A percentile compares a stretch with the other conserved stretches of the same genome.
These are phyloP conservation scores for Backusella parvicylindrica DNA, from an alignment of 192 early-diverging fungal species.

Conservation along the genomic window DNA sequence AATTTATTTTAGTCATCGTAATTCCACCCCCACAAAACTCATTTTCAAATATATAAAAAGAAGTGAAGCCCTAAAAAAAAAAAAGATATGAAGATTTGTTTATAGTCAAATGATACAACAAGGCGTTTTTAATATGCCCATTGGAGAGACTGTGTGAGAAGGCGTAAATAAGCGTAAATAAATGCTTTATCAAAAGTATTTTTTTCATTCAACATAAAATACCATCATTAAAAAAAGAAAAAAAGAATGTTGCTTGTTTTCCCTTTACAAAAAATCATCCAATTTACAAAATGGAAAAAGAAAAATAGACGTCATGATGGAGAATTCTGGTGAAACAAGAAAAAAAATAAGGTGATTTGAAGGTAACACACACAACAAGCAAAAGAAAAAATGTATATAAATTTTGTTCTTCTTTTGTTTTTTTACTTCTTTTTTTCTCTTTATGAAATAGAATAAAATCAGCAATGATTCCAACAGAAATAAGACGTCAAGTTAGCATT, in stretches of 20 bases:
- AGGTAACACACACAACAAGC: background rate
- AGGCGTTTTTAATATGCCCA: no score
- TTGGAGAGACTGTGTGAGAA: no score
- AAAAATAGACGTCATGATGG: no score
- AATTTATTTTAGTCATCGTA: no score
- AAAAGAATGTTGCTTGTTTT: background rate
- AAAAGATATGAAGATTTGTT: no score
- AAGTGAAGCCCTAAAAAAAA: no score
- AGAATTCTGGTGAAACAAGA: background rate
- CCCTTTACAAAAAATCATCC: background rate
- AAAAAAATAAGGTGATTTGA: background rate
- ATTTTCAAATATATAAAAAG: no score
- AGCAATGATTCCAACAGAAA: background rate
- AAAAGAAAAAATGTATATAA: background rate
- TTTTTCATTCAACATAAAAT: no score
- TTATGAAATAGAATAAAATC: background rate
- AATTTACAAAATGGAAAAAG: background rate
- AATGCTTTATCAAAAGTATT: no score
- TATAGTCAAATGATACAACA: no score
- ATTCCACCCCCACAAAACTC: no score
- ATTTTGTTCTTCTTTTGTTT: background rate
- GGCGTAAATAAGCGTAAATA: no score
- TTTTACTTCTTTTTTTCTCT: conserved; percentile 5
- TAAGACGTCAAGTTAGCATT: conserved; percentile 28
- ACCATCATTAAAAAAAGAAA: background rate